phyloP scores from a whole-genome alignment of 139 green algal species.

The Microglena sp. region DNA sequence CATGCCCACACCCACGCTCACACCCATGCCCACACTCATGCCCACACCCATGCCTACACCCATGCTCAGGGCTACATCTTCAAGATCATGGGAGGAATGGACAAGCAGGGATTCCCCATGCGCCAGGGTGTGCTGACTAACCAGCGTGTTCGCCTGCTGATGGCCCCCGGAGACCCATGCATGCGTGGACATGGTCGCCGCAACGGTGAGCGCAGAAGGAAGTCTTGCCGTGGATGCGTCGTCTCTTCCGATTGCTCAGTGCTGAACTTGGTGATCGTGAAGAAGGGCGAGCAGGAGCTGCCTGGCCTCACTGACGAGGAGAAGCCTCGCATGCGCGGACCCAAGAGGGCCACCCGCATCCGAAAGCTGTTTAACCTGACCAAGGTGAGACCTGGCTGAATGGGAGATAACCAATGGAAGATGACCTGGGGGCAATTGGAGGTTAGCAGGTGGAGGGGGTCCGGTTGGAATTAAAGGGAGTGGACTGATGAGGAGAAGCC shows the following conservation, averaged over 20 bases:
- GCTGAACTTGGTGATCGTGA: constrained; percentile 98
- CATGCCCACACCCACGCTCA: too few species aligned
- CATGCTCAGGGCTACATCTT: constrained; percentile 99
- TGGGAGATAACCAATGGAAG: too few species aligned
- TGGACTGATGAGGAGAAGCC: constrained; percentile 97
- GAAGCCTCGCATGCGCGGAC: constrained; percentile 90
- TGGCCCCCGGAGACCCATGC: constrained; percentile 83
- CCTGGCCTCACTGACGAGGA: constrained; percentile 95
- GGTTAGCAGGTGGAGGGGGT: too few species aligned
- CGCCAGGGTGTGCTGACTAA: constrained; percentile 96
- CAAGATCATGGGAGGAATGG: constrained; percentile 96
- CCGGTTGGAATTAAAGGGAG: too few species aligned
- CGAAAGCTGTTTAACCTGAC: constrained; percentile 97
- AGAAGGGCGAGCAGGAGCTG: constrained; percentile 84
- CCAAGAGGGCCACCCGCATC: constrained; percentile 97
- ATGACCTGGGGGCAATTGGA: too few species aligned
- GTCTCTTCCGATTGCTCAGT: constrained; percentile 88
- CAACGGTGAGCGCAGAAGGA: constrained; percentile 90
- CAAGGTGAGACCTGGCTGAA: too few species aligned
- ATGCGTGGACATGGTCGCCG: constrained; percentile 90
- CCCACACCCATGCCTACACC: too few species aligned
- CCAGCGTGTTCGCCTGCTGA: constrained; percentile 87
- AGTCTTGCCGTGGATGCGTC: constrained; percentile 95
- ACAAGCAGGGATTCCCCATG: constrained; percentile 99
- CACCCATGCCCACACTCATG: too few species aligned